Conservation (phyloP, 2,329 filamentous ascomycete species). For the Pseudogymnoascus sp. region DNA sequence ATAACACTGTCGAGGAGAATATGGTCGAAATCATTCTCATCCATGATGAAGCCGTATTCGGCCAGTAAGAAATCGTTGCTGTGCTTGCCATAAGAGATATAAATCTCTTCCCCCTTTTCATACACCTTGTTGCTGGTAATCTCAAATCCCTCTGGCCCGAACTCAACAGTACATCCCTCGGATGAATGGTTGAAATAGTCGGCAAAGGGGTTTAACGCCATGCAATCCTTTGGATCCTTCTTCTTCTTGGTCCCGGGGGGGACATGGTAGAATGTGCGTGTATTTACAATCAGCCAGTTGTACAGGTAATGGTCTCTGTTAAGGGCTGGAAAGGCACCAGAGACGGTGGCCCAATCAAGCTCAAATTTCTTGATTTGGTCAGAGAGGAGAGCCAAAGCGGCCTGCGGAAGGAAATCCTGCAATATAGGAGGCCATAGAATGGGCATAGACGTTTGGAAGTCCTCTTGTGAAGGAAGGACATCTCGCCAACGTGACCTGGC, state of each 20-base stretch:
- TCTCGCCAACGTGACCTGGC: slow-evolving; percentile 51
- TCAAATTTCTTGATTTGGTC: slow-evolving; percentile 50
- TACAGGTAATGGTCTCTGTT: slow-evolving; percentile 42
- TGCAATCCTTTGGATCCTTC: slow-evolving; percentile 48
- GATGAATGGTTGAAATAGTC: slow-evolving; percentile 62
- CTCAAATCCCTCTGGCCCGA: slow-evolving; percentile 46
- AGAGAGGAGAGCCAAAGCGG: slow-evolving; percentile 41
- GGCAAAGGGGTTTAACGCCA: slow-evolving; percentile 65
- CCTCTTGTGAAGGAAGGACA: slow-evolving; percentile 57
- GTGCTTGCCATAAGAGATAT: slow-evolving; percentile 64
- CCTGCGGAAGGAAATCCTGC: slow-evolving; percentile 40
- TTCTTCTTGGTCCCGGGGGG: slow-evolving; percentile 33
- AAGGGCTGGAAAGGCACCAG: slow-evolving; percentile 37
- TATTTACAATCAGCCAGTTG: slow-evolving; percentile 56
- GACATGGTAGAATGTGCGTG: slow-evolving; percentile 55
- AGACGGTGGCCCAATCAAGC: slow-evolving; percentile 43
- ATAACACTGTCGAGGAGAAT: slow-evolving; percentile 27
- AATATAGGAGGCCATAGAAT: slow-evolving; percentile 45
- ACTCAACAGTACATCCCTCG: slow-evolving; percentile 46
- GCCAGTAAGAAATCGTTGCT: slow-evolving; percentile 66
- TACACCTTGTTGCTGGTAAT: slow-evolving; percentile 49
- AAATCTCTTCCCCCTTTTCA: slow-evolving; percentile 55
- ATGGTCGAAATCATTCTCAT: slow-evolving; percentile 22
- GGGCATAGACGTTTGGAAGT: slow-evolving; percentile 54
- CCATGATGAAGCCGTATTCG: slow-evolving; percentile 47